Base-by-base conservation (phyloP, 257 asterid genomes). In the Nicotiana benthamiana region DNA sequence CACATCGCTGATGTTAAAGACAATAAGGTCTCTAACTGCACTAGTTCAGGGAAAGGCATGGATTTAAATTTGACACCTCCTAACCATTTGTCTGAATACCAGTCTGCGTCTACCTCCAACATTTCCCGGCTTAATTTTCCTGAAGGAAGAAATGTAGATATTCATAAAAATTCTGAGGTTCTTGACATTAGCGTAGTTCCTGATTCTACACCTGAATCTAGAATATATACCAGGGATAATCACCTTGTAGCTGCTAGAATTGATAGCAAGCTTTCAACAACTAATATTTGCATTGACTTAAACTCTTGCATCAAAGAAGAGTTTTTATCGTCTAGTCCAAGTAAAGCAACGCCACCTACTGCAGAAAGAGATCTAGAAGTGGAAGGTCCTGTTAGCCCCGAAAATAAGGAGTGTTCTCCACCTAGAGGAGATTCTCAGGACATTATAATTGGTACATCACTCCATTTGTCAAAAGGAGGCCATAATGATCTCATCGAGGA, bases 341-440 rank as follows among this genome's bases (percentile, higher is more conserved):
- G 56, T 48, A 59, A 20, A 57, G 72, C 54, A 75, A 63, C 10
- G 30, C 77, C 76, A 80, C 40, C 82, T 51, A 80, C 81, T 16
- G 72, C 54, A 18, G 83, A 60, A 61, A 48, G 66, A n/a, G 91
- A 83, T 83, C 52, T 91, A 82, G 84, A 83, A 82, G 90, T 91
- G 82, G 84, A 83, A 82, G 91, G 90, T 17, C 90, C 91, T 2
- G 75, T 82, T 70, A 88, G 96, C 85, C 93, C 92, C 16, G 92
- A 89, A 36, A 91, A 89, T 52, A 87, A 89, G 85, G 93, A 91
- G 80, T 82, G 87, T 54, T 81, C 89, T 87, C 91, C 92, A 77
- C 93, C 91, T 5, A 87, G 90, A 86, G 94, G 89, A 67, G 81
- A 83, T 75, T 84, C 91, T 3, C 86, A 85, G 84, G 90, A 84